These are phyloP conservation scores for Acer yangbiense DNA, from an alignment of 345 rosid species.

Conservation along the genomic window DNA sequence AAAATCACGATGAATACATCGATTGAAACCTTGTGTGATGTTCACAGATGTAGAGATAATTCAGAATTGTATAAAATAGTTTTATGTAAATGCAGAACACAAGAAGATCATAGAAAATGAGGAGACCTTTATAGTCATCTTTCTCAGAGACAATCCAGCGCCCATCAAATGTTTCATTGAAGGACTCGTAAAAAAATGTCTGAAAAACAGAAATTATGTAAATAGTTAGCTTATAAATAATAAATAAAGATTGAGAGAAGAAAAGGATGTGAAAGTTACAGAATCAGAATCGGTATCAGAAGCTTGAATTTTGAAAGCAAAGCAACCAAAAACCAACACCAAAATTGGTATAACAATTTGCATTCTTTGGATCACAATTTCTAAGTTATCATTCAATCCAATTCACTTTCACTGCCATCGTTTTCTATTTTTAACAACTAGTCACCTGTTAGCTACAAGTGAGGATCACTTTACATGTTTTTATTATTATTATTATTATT, in stretches of 20 bases:
- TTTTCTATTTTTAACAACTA: background rate
- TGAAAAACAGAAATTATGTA: constrained; percentile 1
- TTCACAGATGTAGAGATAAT: too few relatives aligned
- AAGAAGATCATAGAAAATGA: background rate
- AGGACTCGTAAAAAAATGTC: constrained; percentile 37
- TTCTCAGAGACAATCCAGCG: constrained; percentile 38
- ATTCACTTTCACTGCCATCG: background rate
- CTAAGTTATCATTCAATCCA: background rate
- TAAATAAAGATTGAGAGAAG: background rate
- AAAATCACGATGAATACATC: too few relatives aligned
- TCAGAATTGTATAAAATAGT: too few relatives aligned
- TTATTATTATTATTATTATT: too few relatives aligned
- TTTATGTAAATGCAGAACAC: background rate
- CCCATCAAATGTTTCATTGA: constrained; percentile 34
- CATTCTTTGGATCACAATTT: constrained; percentile 5
- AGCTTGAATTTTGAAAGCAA: constrained; percentile 24
- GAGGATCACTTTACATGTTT: constrained; percentile 1
- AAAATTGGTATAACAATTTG: background rate
- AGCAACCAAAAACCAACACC: constrained; percentile 17
- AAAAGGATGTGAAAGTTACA: constrained; percentile 1
- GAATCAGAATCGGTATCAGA: constrained; percentile 17
- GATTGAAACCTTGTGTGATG: too few relatives aligned
- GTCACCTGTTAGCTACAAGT: background rate
- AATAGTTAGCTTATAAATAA: background rate
- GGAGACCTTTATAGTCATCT: constrained; percentile 29